These are phyloP conservation scores for Leishmania gerbilli DNA, from an alignment of 208 protist species.

Conservation along the genomic window DNA sequence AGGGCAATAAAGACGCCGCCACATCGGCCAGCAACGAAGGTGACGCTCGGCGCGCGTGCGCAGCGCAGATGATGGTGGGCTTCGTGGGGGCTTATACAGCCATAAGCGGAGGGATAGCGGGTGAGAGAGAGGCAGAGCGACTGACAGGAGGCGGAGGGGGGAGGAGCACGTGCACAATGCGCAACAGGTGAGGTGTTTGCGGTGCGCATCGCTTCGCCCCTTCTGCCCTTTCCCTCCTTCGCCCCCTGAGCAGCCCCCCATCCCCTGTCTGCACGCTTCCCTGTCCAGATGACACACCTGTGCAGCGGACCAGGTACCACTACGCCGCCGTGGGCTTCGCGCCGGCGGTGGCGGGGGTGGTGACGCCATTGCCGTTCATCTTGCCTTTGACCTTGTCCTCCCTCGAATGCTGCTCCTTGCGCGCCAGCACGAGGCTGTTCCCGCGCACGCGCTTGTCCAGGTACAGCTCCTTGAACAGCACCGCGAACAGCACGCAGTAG, in stretches of 20 bases:
- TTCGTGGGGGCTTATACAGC: background rate
- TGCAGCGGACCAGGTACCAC: background rate
- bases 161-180: background rate
- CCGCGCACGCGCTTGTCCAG: constrained; percentile 30
- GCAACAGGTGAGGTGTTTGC: background rate
- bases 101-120: background rate
- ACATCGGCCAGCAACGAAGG: background rate
- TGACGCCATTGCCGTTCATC: background rate
- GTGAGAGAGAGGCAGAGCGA: background rate
- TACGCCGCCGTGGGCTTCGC: background rate
- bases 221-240: too few species aligned
- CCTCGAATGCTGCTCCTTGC: constrained; percentile 6
- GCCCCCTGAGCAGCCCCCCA: too few species aligned
- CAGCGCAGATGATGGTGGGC: background rate
- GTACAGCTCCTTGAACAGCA: constrained; percentile 62
- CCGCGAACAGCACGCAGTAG: constrained; percentile 90
- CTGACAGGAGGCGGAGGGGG: background rate
- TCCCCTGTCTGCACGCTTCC: background rate
- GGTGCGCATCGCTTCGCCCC: too few species aligned
- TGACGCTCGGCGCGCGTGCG: too few species aligned
- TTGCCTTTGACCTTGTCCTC: background rate
- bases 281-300: background rate
- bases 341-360: background rate
- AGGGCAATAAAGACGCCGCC: background rate
- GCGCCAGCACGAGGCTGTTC: constrained; percentile 28